phyloP scores from a whole-genome alignment of 257 asterid genomes.

The Petrea volubilis region DNA sequence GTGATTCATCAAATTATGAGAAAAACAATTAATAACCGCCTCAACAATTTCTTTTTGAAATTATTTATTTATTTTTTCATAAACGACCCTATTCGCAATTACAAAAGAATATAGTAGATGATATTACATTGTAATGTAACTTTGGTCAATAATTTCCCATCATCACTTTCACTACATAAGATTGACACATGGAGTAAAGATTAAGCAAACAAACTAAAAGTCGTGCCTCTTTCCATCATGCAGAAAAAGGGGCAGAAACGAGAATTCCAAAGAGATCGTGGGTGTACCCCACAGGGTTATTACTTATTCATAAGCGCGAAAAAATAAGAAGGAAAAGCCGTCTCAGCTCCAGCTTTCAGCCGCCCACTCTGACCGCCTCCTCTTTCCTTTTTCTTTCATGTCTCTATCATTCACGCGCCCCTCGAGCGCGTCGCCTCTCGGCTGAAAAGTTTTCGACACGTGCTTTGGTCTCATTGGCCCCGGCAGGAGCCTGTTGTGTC shows the following conservation, averaged over 20 bases:
- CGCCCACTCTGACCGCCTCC: conserved; percentile 45
- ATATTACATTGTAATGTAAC: too few relatives aligned
- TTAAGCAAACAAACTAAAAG: conserved; percentile 3
- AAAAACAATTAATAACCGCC: too few relatives aligned
- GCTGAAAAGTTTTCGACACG: not conserved
- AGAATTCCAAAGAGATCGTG: not conserved
- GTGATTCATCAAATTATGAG: too few relatives aligned
- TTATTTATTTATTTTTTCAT: too few relatives aligned
- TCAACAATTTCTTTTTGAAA: too few relatives aligned
- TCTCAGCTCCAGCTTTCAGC: conserved; percentile 33
- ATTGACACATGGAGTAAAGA: conserved; percentile 19
- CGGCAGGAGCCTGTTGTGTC: not conserved
- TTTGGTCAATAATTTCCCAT: not conserved
- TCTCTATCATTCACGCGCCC: conserved; percentile 32
- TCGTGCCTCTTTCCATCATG: not conserved
- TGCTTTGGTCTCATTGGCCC: not conserved
- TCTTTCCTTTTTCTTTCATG: not conserved
- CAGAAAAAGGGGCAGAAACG: conserved; percentile 23
- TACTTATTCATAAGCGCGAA: not conserved
- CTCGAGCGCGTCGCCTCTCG: conserved; percentile 6
- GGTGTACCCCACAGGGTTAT: not conserved
- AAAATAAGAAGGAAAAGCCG: not conserved
- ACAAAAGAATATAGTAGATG: too few relatives aligned
- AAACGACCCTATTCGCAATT: too few relatives aligned
- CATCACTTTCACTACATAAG: not conserved